Base-by-base conservation (phyloP, 1,284 basidiomycete genomes). In the Ceratobasidium sp. region DNA sequence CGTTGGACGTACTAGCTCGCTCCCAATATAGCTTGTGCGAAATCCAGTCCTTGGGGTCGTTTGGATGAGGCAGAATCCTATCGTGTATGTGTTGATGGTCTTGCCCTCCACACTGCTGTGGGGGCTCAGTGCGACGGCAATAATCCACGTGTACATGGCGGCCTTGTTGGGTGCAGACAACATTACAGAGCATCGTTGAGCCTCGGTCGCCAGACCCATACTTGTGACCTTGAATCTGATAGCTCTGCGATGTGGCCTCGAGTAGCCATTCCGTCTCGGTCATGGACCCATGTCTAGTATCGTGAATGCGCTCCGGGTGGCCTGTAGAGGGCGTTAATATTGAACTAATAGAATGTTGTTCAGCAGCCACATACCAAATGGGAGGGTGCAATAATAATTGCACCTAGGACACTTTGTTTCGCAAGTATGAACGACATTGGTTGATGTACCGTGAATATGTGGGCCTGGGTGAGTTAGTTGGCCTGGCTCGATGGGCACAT, bases 231-330 rank as follows among this genome's bases (percentile, higher is more conserved):
- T 83, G 80, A 1, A 87, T 75, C 70, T 88, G 86, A 20, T 62
- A 50, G 22, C 78, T 75, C 0, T 77, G 78, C 10, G 80, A 81
- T 29, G 85, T 82, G 0, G 82, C 84, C 54, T 86, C 84, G 1
- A 88, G 73, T 0, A 81, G 78, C 87, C 87, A 88, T 45, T 79
- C 78, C 0, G 84, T 83, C 56, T 76, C 79, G 0, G 85, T 83
- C 87, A 88, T 88, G 1, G 85, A 87, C 2, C 86, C 87, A 71
- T 88, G 86, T 27, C 80, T 80, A 0, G 87, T 88, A 34, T 87
- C 86, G 67, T 88, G 87, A 43, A 86, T 83, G 70, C 82, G 79
- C 71, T 88, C 86, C 0, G 83, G 62, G 71, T 88, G 87, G 0
- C 84, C 87, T 88, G 65, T 62, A 54, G 25, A 49, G 35, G 42